Conservation (phyloP, 2,329 filamentous ascomycete genomes). For the Penicillium palitans region DNA sequence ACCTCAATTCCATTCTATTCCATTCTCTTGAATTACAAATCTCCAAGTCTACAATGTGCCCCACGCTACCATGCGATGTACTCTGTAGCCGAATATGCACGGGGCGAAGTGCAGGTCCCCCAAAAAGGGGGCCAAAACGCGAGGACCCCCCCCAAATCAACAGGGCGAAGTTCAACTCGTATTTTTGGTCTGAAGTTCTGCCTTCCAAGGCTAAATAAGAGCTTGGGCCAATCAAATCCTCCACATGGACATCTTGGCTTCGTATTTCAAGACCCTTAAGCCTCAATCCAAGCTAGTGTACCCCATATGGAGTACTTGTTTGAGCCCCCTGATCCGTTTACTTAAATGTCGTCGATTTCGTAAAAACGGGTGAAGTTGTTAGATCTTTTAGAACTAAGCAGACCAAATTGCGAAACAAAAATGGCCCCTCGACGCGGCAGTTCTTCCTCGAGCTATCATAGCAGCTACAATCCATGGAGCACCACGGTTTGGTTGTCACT, state of each 20-base stretch:
- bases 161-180: neutral
- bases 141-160: neutral
- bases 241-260: neutral
- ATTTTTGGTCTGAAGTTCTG: neutral
- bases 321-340: neutral
- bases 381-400: neutral
- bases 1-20: neutral
- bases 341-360: neutral
- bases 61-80: neutral
- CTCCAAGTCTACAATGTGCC: neutral
- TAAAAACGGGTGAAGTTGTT: neutral
- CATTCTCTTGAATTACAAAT: neutral
- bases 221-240: neutral
- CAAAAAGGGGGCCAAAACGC: constrained; percentile 1
- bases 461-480: constrained; percentile 7
- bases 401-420: neutral
- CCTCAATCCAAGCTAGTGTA: constrained; percentile 1
- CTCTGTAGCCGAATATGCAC: neutral
- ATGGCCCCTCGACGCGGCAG: constrained; percentile 21
- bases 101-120: neutral
- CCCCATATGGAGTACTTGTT: neutral
- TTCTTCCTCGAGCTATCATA: neutral
- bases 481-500: neutral
- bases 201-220: neutral
- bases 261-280: constrained; percentile 3